Evolutionary conservation across 1,284 basidiomycete species (phyloP).

Genomic region (Tilletia walkeri): DNA sequence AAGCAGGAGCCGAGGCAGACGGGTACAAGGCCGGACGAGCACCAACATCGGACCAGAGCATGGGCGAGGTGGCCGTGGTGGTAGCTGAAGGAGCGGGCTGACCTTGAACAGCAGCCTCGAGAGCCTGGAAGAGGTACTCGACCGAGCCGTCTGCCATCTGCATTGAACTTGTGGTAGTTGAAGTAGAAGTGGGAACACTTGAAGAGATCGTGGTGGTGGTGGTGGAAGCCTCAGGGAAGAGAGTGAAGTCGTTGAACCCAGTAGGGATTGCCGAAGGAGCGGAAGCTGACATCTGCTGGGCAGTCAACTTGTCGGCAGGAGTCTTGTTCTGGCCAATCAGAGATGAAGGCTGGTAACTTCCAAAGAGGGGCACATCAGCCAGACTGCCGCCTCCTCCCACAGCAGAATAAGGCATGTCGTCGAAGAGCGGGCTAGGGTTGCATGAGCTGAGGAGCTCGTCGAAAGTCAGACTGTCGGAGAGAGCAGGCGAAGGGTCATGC

Average conservation of each 20-base stretch:
- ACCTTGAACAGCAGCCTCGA: too few species aligned
- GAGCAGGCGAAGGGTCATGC: slow-evolving; percentile 42
- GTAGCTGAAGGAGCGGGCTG: slow-evolving; percentile 21
- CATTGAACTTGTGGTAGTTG: not conserved
- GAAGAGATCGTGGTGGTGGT: slow-evolving; percentile 15
- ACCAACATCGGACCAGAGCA: not conserved
- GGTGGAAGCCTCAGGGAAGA: slow-evolving; percentile 33
- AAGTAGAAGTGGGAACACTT: slow-evolving; percentile 29
- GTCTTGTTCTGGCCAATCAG: not conserved
- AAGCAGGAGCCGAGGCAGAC: slow-evolving; percentile 26
- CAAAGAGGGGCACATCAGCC: slow-evolving; percentile 39
- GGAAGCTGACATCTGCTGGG: not conserved
- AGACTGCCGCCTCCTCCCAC: slow-evolving; percentile 22
- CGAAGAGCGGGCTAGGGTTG: slow-evolving; percentile 45
- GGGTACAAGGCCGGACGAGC: slow-evolving; percentile 7
- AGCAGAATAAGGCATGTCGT: slow-evolving; percentile 35
- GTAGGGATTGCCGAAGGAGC: slow-evolving; percentile 19
- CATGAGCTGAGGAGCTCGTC: slow-evolving; percentile 40
- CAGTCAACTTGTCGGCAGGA: slow-evolving; percentile 18
- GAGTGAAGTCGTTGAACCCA: slow-evolving; percentile 33
- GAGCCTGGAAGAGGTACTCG: too few species aligned
- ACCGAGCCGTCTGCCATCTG: not conserved
- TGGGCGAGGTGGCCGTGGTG: slow-evolving; percentile 4
- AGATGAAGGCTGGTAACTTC: slow-evolving; percentile 34
- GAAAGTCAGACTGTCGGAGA: slow-evolving; percentile 47